phyloP scores from a whole-genome alignment of 2,329 filamentous ascomycete genomes.

The Alternaria infectoria region DNA sequence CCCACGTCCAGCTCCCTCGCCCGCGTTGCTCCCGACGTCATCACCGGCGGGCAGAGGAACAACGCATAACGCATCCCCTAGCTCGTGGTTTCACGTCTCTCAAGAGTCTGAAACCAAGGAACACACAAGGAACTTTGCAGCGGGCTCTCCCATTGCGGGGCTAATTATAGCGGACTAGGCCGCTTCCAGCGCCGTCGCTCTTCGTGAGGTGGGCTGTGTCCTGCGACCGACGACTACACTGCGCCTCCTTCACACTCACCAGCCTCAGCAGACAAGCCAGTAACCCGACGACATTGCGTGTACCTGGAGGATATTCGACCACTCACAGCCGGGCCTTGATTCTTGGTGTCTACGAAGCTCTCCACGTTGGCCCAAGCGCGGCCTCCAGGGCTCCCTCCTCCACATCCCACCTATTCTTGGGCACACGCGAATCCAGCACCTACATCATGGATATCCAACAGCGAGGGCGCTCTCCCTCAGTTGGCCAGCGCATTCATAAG shows the following conservation, averaged over 20 bases:
- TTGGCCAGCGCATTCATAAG: constrained; percentile 67
- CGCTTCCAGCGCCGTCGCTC: constrained; percentile 18
- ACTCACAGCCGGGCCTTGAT: constrained; percentile 26
- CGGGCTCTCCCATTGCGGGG: constrained; percentile 11
- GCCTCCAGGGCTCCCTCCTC: constrained; percentile 17
- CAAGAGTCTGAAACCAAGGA: constrained; percentile 29
- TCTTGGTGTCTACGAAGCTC: constrained; percentile 9
- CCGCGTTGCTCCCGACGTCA: constrained; percentile 1
- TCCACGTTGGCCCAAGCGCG: constrained; percentile 29
- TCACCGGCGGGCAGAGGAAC: constrained; percentile 7
- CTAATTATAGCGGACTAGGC: constrained; percentile 17
- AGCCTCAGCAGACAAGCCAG: constrained; percentile 30
- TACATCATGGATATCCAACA: constrained; percentile 59
- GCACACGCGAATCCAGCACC: constrained; percentile 45
- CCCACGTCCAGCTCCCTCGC: neutral
- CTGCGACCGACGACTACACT: constrained; percentile 23
- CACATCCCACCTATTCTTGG: constrained; percentile 35
- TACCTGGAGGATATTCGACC: constrained; percentile 26
- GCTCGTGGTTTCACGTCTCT: constrained; percentile 25
- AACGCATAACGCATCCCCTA: constrained; percentile 19
- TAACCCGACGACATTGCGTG: constrained; percentile 23
- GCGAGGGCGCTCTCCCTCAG: constrained; percentile 68
- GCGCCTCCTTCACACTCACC: constrained; percentile 37
- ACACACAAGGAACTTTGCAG: constrained; percentile 15
- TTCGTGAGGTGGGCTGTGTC: constrained; percentile 18